Base-by-base conservation (phyloP, 108 stramenopile species). In the Cylindrotheca fusiformis region DNA sequence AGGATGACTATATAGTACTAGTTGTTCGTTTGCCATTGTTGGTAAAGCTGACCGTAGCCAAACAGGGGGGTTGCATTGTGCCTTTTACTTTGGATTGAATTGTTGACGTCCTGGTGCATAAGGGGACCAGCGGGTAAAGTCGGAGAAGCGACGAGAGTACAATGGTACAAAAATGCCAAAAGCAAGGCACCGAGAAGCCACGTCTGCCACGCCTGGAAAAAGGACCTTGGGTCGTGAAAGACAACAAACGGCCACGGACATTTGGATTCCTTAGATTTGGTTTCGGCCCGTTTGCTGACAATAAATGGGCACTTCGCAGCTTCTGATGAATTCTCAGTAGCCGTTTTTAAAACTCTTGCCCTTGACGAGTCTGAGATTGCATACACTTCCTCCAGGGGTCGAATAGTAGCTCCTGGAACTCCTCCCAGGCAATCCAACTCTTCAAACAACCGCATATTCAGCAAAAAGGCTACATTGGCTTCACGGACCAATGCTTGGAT, bases 231-330 rank as follows among this genome's bases (percentile, higher is more conserved):
- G 71, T 94, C 90, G 60, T 94, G 93, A 25, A 87, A 72, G 32
- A 94, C 71, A 25, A 91, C 68, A 65, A 94, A 94, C 21, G 93
- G 93, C 93, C 93, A 94, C 0, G 93, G 93, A 59, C 93, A 94
- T 48, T 79, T 68, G 3, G 55, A 66, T 24, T 52, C 67, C 41
- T 53, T 56, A 3, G 48, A 32, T 25, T 47, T 55, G 5, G n/a
- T 44, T 33, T 45, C 53, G 32, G 25, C 59, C 4, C 19, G 32
- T 45, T 52, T 51, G 3, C 32, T 31, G 24, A 22, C 55, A 14
- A 62, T 27, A 32, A 55, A 57, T 30, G 51, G 41, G 32, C 57
- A 55, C 46, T 50, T 32, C 45, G 20, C 32, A 14, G 26, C 47
- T 25, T 30, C 8, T 54, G 55, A 20, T 23, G 60, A 31, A 41